phyloP scores from a whole-genome alignment of 202 grass and related monocot species.

The Dendrocalamus latiflorus region DNA sequence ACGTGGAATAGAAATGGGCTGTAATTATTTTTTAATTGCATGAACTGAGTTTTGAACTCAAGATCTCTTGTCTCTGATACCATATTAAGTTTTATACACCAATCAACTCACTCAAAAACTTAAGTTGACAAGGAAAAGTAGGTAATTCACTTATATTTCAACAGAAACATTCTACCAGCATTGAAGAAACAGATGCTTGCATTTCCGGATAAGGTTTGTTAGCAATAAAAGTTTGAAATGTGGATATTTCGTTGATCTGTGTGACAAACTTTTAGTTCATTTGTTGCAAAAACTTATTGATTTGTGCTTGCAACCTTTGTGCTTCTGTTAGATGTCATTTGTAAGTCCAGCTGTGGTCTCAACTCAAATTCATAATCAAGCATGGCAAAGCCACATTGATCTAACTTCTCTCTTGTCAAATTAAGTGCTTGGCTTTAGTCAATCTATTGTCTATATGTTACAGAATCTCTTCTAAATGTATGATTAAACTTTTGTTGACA shows the following conservation, averaged over 20 bases:
- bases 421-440: background rate
- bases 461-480: too few species aligned
- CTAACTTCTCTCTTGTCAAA: constrained; percentile 3
- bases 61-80: too few species aligned
- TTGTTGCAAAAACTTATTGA: background rate
- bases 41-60: too few species aligned
- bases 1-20: too few species aligned
- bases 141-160: too few species aligned
- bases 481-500: too few species aligned
- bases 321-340: constrained; percentile 3
- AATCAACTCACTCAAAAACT: too few species aligned
- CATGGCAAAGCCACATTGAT: background rate
- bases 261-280: constrained; percentile 2
- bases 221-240: constrained; percentile 8
- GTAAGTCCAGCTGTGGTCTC: background rate
- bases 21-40: too few species aligned
- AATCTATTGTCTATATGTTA: too few species aligned
- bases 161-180: constrained; percentile 39
- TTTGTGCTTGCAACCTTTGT: constrained; percentile 13
- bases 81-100: too few species aligned
- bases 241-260: background rate
- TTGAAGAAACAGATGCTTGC: constrained; percentile 83
- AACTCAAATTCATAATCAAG: constrained; percentile 2
- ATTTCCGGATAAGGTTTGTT: constrained; percentile 94
- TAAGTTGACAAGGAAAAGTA: too few species aligned